Base-by-base conservation (phyloP, 2,329 filamentous ascomycete genomes). In the Thermomyces lanuginosus region DNA sequence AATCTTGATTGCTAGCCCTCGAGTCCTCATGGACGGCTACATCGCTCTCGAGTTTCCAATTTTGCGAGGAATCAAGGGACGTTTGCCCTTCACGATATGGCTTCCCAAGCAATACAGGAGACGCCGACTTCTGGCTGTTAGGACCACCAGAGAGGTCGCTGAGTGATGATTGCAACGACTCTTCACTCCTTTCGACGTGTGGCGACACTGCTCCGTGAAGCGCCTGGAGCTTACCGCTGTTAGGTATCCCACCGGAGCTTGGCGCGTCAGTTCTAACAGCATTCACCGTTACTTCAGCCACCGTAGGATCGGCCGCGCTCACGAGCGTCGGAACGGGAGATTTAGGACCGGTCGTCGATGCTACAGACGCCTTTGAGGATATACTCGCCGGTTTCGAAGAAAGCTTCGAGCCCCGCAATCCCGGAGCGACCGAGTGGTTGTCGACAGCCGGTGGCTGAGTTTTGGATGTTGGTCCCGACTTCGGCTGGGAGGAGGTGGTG, bases 231-330 rank as follows among this genome's bases (percentile, higher is more conserved):
- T 48, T 42, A 5, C 41, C 29, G 28, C 45, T 49, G 25, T 43
- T 30, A 17, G 52, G 49, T 27, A 42, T 45, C 27, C 42, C 51
- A 27, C 44, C 42, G 14, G 43, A 45, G 17, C 37, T 42, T 24
- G 36, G 39, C 13, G 38, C 28, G 18, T 36, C 33, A 19, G 50
- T 46, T 27, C 42, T 49, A 8, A 45, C 30, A 18, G 48, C 50
- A 34, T 51, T 56, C 23, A 56, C 52, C 34, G 56, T 49, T 9
- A 56, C 29, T 35, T 58, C 70, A 51, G 34, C 63, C 41, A 51
- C 51, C 39, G 44, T 61, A 49, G 40, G 49, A 36, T 42, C 66
- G 50, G 41, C 58, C 55, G 35, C 41, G 25, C 50, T 60, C 5
- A 49, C 46, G 13, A 55, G 36, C 9, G 53, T 45, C 5, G 41